phyloP scores from a whole-genome alignment of 352 stramenopile species.

The Pseudoperonospora humuli region DNA sequence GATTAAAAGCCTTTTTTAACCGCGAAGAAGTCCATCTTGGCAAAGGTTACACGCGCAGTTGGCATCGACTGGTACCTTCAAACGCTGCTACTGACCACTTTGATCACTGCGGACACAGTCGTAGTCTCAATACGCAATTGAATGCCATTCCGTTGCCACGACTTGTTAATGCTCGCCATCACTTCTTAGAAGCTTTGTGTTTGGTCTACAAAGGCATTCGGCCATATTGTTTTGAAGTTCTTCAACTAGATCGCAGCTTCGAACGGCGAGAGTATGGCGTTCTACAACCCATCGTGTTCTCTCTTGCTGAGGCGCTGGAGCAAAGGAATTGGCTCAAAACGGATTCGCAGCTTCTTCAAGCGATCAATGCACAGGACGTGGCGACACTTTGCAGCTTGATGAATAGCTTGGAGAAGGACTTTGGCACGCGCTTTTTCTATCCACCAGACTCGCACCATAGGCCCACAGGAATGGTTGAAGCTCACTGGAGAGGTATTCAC shows the following conservation, averaged over 20 bases:
- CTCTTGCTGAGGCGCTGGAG: slow-evolving; percentile 6
- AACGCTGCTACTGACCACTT: slow-evolving; percentile 2
- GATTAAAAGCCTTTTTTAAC: slow-evolving; percentile 15
- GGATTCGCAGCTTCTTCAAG: background rate
- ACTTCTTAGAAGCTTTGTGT: slow-evolving; percentile 25
- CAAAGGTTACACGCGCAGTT: slow-evolving; percentile 17
- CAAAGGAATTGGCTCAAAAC: background rate
- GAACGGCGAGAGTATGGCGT: slow-evolving; percentile 22
- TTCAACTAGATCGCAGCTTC: slow-evolving; percentile 23
- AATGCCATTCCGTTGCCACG: slow-evolving; percentile 11
- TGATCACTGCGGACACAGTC: slow-evolving; percentile 1
- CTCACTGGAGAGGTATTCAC: slow-evolving; percentile 18
- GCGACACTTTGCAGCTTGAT: slow-evolving; percentile 9
- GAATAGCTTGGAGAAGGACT: slow-evolving; percentile 8
- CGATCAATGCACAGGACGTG: slow-evolving; percentile 19
- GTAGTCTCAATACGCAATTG: background rate
- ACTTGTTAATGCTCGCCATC: slow-evolving; percentile 10
- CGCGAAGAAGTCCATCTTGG: slow-evolving; percentile 13
- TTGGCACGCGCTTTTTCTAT: slow-evolving; percentile 16
- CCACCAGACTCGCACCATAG: background rate
- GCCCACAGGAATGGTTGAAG: slow-evolving; percentile 16
- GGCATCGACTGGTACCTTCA: slow-evolving; percentile 10
- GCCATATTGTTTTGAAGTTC: slow-evolving; percentile 20
- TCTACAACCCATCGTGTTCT: slow-evolving; percentile 13
- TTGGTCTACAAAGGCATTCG: slow-evolving; percentile 18